phyloP scores from a whole-genome alignment of 495 filamentous ascomycete genomes.

The Penicillium coprophilum region DNA sequence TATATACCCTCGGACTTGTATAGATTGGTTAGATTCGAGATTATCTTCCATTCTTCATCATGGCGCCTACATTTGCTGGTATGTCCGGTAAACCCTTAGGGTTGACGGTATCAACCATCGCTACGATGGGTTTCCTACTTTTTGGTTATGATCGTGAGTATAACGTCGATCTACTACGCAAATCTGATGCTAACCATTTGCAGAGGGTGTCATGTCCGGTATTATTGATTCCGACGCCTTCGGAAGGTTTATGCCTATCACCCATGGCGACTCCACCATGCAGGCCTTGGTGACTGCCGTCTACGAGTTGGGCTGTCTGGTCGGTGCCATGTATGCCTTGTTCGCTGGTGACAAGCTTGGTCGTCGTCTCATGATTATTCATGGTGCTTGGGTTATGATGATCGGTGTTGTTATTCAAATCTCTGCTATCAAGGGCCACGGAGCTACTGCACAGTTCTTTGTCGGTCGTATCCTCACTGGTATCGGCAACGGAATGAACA shows the following conservation, averaged over 20 bases:
- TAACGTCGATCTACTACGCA: conserved; percentile 13
- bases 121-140: conserved; percentile 70
- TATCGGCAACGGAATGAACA: conserved; percentile 77
- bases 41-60: conserved; percentile 14
- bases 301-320: conserved; percentile 75
- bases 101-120: conserved; percentile 61
- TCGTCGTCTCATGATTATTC: conserved; percentile 58
- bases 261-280: conserved; percentile 64
- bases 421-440: conserved; percentile 48
- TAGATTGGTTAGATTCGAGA: conserved; percentile 8
- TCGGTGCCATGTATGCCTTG: conserved; percentile 71
- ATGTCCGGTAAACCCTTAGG: conserved; percentile 64
- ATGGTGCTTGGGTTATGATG: conserved; percentile 76
- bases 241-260: conserved; percentile 66
- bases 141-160: conserved; percentile 62
- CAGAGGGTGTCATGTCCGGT: conserved; percentile 72
- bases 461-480: conserved; percentile 73
- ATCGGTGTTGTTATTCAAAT: conserved; percentile 76
- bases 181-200: conserved; percentile 9
- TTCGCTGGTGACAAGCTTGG: conserved; percentile 67
- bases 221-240: conserved; percentile 76
- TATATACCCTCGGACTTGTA: background rate
- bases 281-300: conserved; percentile 81
- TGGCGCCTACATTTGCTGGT: conserved; percentile 56
- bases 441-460: conserved; percentile 66